These are phyloP conservation scores for Aurantiochytrium sp. DNA, from an alignment of 108 stramenopile genomes.

Conservation along the genomic window DNA sequence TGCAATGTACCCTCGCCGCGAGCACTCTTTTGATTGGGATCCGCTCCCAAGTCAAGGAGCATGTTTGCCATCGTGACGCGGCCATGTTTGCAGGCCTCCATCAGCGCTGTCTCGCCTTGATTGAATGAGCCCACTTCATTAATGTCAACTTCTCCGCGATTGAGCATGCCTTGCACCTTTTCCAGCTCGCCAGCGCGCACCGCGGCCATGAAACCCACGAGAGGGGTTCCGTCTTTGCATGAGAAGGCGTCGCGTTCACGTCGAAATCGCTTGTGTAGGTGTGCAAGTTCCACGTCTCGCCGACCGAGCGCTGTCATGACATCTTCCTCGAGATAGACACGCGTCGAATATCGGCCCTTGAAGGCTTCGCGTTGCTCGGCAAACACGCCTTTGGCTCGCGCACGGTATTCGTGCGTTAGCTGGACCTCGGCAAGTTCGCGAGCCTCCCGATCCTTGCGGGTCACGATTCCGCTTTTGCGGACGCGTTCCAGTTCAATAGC, in stretches of 20 bases:
- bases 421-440: background rate
- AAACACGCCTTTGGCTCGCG: background rate
- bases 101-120: background rate
- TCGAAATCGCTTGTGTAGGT: background rate
- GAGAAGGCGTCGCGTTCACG: background rate
- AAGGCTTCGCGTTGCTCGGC: background rate
- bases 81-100: background rate
- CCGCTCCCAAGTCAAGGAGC: background rate
- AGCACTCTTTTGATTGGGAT: background rate
- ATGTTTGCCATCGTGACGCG: background rate
- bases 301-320: background rate
- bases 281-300: background rate
- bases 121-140: background rate
- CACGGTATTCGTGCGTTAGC: background rate
- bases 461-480: background rate
- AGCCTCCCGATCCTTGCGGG: background rate
- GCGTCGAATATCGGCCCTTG: background rate
- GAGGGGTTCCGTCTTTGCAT: no score
- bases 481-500: background rate
- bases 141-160: background rate
- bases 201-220: background rate
- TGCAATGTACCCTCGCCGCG: background rate
- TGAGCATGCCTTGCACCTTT: background rate
- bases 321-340: background rate
- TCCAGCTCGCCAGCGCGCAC: background rate